Conservation (phyloP, 2,329 filamentous ascomycete species). For the Epichloe aotearoae region DNA sequence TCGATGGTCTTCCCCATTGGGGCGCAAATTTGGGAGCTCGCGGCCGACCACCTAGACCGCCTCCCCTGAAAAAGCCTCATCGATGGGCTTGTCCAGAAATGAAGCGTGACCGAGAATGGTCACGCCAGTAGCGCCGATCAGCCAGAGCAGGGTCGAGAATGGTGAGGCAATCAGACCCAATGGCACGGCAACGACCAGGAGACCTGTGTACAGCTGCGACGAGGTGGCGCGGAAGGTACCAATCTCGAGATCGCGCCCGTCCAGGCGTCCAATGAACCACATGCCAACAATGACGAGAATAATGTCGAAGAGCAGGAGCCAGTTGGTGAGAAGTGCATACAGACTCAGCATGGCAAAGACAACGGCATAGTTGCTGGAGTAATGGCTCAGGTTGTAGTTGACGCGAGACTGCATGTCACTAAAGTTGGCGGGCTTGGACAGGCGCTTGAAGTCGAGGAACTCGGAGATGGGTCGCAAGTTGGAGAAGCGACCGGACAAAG, state of each 20-base stretch:
- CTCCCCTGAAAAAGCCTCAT: conserved; percentile 99
- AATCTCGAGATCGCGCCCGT: conserved; percentile 77
- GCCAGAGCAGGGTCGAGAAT: conserved; percentile 77
- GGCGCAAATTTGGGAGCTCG: conserved; percentile 92
- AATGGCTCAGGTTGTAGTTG: conserved; percentile 95
- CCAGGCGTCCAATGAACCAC: conserved; percentile 82
- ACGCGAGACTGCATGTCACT: conserved; percentile 78
- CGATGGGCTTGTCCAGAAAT: conserved; percentile 96
- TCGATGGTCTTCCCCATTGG: conserved; percentile 99
- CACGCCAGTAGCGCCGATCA: conserved; percentile 89
- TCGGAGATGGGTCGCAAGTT: conserved; percentile 85
- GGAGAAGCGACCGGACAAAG: conserved; percentile 70
- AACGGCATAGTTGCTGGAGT: conserved; percentile 95
- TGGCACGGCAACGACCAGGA: conserved; percentile 72
- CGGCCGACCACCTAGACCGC: conserved; percentile 99
- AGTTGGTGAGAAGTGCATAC: conserved; percentile 86
- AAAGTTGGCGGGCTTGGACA: conserved; percentile 91
- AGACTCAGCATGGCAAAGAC: conserved; percentile 92
- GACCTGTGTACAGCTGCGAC: conserved; percentile 84
- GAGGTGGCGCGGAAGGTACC: conserved; percentile 72
- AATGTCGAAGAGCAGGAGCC: conserved; percentile 80
- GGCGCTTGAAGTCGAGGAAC: conserved; percentile 89
- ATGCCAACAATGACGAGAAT: conserved; percentile 74
- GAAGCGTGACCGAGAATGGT: conserved; percentile 89
- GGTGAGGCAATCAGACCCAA: conserved; percentile 76